Evolutionary conservation across 305 asterid species (phyloP).

Genomic region (Lippia alba): DNA sequence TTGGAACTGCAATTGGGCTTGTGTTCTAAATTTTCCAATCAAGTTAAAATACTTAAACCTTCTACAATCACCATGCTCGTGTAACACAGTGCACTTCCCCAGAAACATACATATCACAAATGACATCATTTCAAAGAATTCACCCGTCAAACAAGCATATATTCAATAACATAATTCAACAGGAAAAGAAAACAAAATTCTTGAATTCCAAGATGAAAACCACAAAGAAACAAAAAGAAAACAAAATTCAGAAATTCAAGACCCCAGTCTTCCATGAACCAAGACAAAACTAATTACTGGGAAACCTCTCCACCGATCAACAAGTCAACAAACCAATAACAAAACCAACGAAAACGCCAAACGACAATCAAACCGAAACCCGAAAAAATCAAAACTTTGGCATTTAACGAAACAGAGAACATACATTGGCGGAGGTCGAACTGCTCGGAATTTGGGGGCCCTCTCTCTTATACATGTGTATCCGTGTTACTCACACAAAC

Average conservation of each 20-base stretch:
- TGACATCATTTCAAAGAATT: not conserved
- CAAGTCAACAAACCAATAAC: not conserved
- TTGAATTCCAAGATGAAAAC: not conserved
- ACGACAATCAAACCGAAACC: not conserved
- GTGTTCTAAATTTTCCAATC: not conserved
- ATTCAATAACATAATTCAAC: not conserved
- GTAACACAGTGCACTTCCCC: not conserved
- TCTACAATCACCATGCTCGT: not conserved
- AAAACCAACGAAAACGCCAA: not conserved
- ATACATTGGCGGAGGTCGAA: slow-evolving; percentile 23
- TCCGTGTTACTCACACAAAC: not conserved
- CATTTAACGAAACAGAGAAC: not conserved
- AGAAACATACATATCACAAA: not conserved
- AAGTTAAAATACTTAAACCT: not conserved
- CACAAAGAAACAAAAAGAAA: not conserved
- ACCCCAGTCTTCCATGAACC: not conserved
- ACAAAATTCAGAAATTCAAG: not conserved
- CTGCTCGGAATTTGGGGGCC: slow-evolving; percentile 15
- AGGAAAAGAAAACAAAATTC: not conserved
- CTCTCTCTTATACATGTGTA: slow-evolving; percentile 10
- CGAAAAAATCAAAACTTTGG: not conserved
- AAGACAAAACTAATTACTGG: not conserved
- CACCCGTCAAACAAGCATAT: not conserved
- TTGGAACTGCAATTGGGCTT: not conserved
- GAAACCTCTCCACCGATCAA: not conserved